Base-by-base conservation (phyloP, 2,329 filamentous ascomycete genomes). In the Albifimbria verrucaria region DNA sequence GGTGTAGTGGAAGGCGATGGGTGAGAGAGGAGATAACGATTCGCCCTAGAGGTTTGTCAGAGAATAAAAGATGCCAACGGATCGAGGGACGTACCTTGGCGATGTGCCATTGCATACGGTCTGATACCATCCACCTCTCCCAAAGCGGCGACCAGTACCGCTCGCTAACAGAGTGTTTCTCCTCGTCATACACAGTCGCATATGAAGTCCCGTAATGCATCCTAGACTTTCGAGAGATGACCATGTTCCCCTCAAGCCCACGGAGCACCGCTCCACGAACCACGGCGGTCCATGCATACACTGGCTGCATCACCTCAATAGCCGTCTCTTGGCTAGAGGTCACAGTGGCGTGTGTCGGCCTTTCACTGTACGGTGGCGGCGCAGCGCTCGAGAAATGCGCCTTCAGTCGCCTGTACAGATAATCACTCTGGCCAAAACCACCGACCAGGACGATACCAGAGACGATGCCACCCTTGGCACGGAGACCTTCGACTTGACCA, bases 101-200 rank as follows among this genome's bases (percentile, higher is more conserved):
- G 65, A 92, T 90, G 68, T 92, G 88, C 89, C 89, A 92, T 70
- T 91, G 87, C 88, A 93, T 92, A 47, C 89, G 79, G 68, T 92
- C 87, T 45, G 81, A 85, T 7, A 92, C 88, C 88, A 91, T 92
- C 88, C 87, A 92, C 48, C 88, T 72, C 72, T 92, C 88, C 88
- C 88, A 91, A 22, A 92, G 68, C 6, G 87, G 88, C 59, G 84
- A 88, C 88, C 88, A 92, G 65, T 92, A 92, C 49, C 88, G 75
- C 67, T 92, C 89, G 43, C 77, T 81, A 6, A 89, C 82, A 3
- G 82, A 82, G 67, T 93, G 89, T 65, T 87, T 89, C 48, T 81
- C 78, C 64, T 89, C 87, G 59, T 92, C 88, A 66, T 89, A 93
- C 0, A 90, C 86, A 0, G 89, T 92, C 1, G 89, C 89, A 68